Evolutionary conservation across 2,329 filamentous ascomycete genomes (phyloP).

Genomic region (Juglanconis oblonga): DNA sequence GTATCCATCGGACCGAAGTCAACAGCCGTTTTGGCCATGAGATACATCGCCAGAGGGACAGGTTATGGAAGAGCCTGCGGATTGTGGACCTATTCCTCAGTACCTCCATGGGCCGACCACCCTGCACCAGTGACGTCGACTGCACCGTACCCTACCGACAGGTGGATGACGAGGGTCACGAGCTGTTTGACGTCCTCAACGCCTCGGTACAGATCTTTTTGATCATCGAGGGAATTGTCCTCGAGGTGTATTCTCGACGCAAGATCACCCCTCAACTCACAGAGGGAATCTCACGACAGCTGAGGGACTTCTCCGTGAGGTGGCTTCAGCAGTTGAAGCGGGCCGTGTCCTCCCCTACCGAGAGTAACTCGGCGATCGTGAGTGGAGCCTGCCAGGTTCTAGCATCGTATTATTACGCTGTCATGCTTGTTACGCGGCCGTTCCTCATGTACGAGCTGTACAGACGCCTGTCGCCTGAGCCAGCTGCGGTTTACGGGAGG

Average conservation of each 20-base stretch:
- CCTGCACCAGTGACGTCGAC: constrained; percentile 51
- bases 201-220: constrained; percentile 52
- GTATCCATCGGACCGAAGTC: constrained; percentile 51
- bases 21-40: constrained; percentile 48
- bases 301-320: constrained; percentile 48
- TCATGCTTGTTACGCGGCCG: constrained; percentile 54
- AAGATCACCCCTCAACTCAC: constrained; percentile 53
- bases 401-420: constrained; percentile 53
- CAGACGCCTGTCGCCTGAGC: constrained; percentile 38
- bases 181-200: constrained; percentile 45
- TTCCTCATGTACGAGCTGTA: constrained; percentile 56
- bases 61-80: constrained; percentile 53
- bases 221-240: constrained; percentile 47
- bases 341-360: constrained; percentile 27
- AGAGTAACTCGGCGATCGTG: constrained; percentile 28
- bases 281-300: constrained; percentile 50
- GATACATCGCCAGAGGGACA: constrained; percentile 42
- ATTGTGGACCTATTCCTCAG: constrained; percentile 51
- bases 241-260: constrained; percentile 50
- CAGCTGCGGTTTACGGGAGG: constrained; percentile 15
- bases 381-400: constrained; percentile 51
- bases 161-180: constrained; percentile 33
- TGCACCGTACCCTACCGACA: constrained; percentile 49
- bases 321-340: constrained; percentile 47
- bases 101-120: constrained; percentile 52